These are phyloP conservation scores for Medicago lupulina DNA, from an alignment of 306 rosid species.

Conservation along the genomic window DNA sequence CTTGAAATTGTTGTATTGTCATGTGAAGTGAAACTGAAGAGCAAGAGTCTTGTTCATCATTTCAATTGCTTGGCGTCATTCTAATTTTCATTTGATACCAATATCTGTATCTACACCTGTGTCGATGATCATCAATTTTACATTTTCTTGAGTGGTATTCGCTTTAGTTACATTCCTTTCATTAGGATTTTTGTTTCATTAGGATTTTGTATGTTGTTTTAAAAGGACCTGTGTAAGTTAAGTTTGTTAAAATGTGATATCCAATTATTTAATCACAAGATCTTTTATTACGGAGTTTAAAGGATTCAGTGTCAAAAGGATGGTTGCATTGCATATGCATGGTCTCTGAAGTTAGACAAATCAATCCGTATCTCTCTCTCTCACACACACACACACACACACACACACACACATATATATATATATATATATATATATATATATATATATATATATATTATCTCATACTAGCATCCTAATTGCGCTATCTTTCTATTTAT, in stretches of 20 bases:
- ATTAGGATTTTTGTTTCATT: conserved; percentile 33
- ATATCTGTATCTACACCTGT: conserved; percentile 64
- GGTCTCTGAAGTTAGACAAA: too few species aligned
- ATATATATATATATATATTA: too few species aligned
- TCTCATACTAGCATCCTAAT: too few species aligned
- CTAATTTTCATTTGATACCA: conserved; percentile 52
- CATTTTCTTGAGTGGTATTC: conserved; percentile 47
- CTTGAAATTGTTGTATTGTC: conserved; percentile 57
- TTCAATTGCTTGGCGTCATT: conserved; percentile 53
- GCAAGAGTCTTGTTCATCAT: conserved; percentile 47
- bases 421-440: too few species aligned
- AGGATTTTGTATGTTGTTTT: conserved; percentile 12
- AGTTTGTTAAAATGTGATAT: conserved; percentile 6
- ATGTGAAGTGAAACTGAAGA: conserved; percentile 67
- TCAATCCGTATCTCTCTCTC: too few species aligned
- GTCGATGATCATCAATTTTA: conserved; percentile 50
- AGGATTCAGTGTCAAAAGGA: neutral
- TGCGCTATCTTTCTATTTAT: too few species aligned
- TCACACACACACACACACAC: too few species aligned
- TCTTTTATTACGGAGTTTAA: neutral
- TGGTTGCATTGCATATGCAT: neutral
- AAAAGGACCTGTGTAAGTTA: neutral
- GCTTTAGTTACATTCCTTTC: conserved; percentile 33
- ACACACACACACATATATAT: too few species aligned
- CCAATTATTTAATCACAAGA: neutral